Evolutionary conservation across 768 basidiomycete species (phyloP), one percentile per base, ranked within the genome.

Genomic region (Boletus edulis): DNA sequence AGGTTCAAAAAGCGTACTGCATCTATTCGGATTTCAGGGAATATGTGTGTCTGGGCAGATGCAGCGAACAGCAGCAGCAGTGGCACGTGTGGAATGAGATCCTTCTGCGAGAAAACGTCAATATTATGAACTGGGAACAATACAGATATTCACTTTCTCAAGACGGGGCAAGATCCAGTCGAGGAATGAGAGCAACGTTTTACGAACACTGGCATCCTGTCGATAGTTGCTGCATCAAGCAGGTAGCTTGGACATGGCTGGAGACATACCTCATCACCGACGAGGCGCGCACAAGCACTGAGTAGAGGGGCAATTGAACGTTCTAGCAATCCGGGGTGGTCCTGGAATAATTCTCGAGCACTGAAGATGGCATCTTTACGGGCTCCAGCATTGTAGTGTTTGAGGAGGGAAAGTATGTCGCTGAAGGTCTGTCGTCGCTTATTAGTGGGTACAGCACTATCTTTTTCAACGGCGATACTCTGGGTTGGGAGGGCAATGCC

Each of bases 21-120:
- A 65, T 98, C 95, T 38, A 98, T 80, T 15, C 94, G 82, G 56
- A 98, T 93, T 69, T 96, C 93, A 20, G 94, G 94, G 69, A 94
- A 97, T 45, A 98, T 96, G 63, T 95, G 90, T 0, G 92, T 94
- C 68, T 95, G 88, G 0, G 93, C 92, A 11, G 94, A 96, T 7
- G 91, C 86, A 0, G 85, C 84, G 67, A 94, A 96, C 15, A 98
- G 81, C 22, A 98, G 76, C 6, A 98, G 75, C 0, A 85, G 64
- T 1, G 90, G 76, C 0, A 87, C 77, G 65, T 97, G 91, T 5
- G 95, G 94, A 1, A 75, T 55, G 1, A 98, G 71, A 48, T 83
- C 78, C 39, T 85, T 78, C 93, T 95, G 61, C 39, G 41, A 31
- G 48, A 37, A 40, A 47, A 46, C 29, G 51, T 69, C 56, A 51